Conservation (phyloP, 2,329 filamentous ascomycete genomes). For the Diaporthe destruens region DNA sequence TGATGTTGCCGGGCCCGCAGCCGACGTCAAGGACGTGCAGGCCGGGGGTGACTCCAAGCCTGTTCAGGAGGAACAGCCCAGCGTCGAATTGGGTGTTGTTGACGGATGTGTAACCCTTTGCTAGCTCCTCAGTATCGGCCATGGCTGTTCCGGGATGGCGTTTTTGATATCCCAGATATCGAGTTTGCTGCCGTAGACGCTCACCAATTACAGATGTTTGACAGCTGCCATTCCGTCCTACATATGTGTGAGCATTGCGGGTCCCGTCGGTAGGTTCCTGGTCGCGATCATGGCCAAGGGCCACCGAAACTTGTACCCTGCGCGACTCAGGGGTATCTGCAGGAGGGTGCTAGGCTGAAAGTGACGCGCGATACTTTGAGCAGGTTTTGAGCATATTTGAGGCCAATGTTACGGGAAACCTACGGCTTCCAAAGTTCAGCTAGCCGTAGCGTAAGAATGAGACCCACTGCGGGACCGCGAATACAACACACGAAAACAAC, state of each 20-base stretch:
- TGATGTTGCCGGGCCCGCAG: slow-evolving; percentile 51
- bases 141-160: background rate
- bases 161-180: background rate
- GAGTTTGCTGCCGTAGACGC: background rate
- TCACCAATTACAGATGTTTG: background rate
- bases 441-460: slow-evolving; percentile 1
- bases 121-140: slow-evolving; percentile 47
- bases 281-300: background rate
- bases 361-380: slow-evolving; percentile 23
- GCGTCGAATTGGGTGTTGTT: slow-evolving; percentile 47
- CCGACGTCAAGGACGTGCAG: slow-evolving; percentile 50
- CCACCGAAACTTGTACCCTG: background rate
- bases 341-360: background rate
- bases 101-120: slow-evolving; percentile 46
- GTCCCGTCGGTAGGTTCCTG: background rate
- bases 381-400: slow-evolving; percentile 32
- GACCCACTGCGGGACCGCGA: too few relatives aligned
- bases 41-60: slow-evolving; percentile 43
- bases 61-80: slow-evolving; percentile 46
- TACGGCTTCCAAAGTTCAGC: background rate
- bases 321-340: slow-evolving; percentile 26
- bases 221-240: slow-evolving; percentile 1
- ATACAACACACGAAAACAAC: background rate
- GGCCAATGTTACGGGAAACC: slow-evolving; percentile 11
- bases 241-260: slow-evolving; percentile 20